Conservation (phyloP, 306 rosid species). For the Lagenaria siceraria region DNA sequence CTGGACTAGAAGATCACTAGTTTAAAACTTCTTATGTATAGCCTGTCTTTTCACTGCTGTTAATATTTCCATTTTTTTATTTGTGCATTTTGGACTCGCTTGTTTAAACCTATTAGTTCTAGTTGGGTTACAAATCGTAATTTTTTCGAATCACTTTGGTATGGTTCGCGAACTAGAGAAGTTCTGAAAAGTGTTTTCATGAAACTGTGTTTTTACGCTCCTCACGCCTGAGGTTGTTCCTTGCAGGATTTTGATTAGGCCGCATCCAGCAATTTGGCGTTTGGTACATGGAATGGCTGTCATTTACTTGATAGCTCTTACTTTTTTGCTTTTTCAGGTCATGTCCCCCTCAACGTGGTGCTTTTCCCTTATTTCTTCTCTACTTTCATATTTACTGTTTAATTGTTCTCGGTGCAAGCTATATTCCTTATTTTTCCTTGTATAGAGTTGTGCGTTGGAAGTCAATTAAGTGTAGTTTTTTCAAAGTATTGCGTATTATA, state of each 20-base stretch:
- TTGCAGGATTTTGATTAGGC: slow-evolving; percentile 89
- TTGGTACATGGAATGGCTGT: slow-evolving; percentile 98
- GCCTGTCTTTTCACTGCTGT: neutral
- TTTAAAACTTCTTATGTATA: neutral
- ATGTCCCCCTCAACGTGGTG: neutral
- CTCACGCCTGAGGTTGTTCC: neutral
- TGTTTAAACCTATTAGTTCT: neutral
- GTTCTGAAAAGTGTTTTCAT: neutral
- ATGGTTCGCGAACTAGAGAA: neutral
- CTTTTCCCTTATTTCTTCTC: neutral
- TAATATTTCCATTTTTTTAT: neutral
- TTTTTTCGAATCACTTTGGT: neutral
- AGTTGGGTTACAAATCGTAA: neutral
- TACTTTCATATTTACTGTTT: neutral
- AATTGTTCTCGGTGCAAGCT: neutral
- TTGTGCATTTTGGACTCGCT: neutral
- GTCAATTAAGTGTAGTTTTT: neutral
- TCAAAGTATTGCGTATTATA: neutral
- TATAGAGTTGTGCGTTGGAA: neutral
- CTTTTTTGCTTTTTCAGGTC: slow-evolving; percentile 98
- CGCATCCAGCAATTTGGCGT: slow-evolving; percentile 99
- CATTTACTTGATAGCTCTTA: slow-evolving; percentile 83
- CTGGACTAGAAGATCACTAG: neutral
- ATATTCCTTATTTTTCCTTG: neutral
- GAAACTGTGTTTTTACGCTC: neutral